Conservation (phyloP, 2,329 filamentous ascomycete genomes). For the Xylaria hypoxylon region DNA sequence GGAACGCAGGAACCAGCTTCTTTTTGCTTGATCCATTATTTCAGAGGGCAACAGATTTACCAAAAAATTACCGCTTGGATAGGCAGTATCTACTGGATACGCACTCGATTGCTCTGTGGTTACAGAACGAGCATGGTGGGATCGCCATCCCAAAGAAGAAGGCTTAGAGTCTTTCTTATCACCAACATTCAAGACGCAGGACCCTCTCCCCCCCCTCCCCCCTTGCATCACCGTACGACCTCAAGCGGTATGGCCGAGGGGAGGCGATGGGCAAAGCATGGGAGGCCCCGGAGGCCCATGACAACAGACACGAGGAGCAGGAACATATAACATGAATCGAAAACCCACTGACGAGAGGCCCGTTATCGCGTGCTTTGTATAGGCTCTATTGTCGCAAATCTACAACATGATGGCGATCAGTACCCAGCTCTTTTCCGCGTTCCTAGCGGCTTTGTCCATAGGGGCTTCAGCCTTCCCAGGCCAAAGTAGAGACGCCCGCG, state of each 20-base stretch:
- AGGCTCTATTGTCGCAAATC: background rate
- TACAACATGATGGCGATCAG: constrained; percentile 16
- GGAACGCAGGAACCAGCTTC: constrained; percentile 9
- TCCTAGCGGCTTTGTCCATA: constrained; percentile 21
- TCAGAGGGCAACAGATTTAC: background rate
- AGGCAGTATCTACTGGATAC: background rate
- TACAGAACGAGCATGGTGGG: constrained; percentile 9
- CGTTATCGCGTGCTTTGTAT: background rate
- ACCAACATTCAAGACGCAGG: constrained; percentile 8
- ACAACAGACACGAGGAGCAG: constrained; percentile 2
- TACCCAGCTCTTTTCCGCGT: constrained; percentile 16
- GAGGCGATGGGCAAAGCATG: constrained; percentile 4
- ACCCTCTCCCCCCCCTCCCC: too few species aligned
- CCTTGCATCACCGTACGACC: constrained; percentile 12
- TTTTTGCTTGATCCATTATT: background rate
- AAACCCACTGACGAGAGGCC: background rate
- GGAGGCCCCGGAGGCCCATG: constrained; percentile 11
- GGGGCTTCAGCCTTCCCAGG: constrained; percentile 24
- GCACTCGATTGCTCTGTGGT: constrained; percentile 9
- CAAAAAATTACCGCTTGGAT: background rate
- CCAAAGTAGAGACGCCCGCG: constrained; percentile 3
- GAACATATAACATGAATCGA: constrained; percentile 14
- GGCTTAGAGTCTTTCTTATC: constrained; percentile 20
- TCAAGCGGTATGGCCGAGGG: constrained; percentile 8
- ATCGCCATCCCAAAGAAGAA: constrained; percentile 22